Percentiles rank a stretch among this genome's conserved stretches.
phyloP scores from a whole-genome alignment of 805 yeast genomes.

The Yamadazyma scolyti region DNA sequence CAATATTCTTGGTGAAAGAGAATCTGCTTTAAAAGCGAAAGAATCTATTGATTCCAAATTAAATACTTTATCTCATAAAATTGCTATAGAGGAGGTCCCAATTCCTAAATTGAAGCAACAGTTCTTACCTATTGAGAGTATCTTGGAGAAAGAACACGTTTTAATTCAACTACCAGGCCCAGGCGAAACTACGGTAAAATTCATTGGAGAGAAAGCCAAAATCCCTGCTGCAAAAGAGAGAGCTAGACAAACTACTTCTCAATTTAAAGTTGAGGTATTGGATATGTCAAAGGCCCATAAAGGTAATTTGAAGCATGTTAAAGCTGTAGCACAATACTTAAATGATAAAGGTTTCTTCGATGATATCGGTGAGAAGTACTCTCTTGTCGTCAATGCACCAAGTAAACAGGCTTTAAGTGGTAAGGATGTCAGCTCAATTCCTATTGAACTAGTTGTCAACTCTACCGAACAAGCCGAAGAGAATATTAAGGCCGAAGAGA shows the following conservation, averaged over 20 bases:
- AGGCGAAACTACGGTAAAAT: conserved; percentile 49
- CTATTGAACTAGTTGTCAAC: conserved; percentile 59
- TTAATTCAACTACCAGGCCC: conserved; percentile 55
- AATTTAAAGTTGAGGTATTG: conserved; percentile 59
- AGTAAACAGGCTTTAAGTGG: conserved; percentile 35
- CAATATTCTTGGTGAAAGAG: conserved; percentile 68
- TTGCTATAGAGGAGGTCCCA: conserved; percentile 51
- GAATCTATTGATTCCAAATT: conserved; percentile 45
- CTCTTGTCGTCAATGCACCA: conserved; percentile 38
- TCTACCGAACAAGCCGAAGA: conserved; percentile 41
- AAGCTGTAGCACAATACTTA: conserved; percentile 67
- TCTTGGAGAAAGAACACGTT: conserved; percentile 54
- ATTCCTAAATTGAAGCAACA: conserved; percentile 71
- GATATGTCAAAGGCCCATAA: conserved; percentile 90
- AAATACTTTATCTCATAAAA: conserved; percentile 38
- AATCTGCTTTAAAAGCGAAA: conserved; percentile 54
- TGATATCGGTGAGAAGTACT: conserved; percentile 33
- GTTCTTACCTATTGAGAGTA: conserved; percentile 55
- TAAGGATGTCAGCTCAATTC: conserved; percentile 40
- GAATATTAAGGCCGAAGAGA: conserved; percentile 33
- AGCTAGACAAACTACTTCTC: conserved; percentile 59
- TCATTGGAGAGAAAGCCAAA: conserved; percentile 57
- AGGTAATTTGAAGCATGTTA: conserved; percentile 72
- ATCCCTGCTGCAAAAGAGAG: conserved; percentile 58
- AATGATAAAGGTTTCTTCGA: conserved; percentile 46